Base-by-base conservation (phyloP, 176 grass and related monocot species). In the Puccinellia tenuiflora region DNA sequence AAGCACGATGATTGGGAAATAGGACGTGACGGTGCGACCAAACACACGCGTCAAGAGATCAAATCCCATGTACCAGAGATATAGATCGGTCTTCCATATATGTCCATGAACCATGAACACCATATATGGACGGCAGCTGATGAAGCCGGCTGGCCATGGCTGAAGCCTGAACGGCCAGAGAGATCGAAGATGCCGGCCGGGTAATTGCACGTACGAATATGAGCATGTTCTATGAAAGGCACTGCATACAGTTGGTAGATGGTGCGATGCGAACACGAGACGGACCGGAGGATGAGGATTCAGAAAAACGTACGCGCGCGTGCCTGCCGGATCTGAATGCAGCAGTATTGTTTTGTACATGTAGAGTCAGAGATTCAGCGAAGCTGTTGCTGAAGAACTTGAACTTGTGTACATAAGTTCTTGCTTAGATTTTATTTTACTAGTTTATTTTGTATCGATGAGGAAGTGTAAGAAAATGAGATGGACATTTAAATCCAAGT, bases 1-100 rank as follows among this genome's bases (percentile, higher is more conserved):
- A 91, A 66, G 88, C 86, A 51, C 83, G 86, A 69, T 88, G 84
- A 83, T 20, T 68, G 9, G 1, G 20, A 12, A 70, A 0, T 13
- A 29, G 13, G 3, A 46, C 1, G 24, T 5, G 9, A 39, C 7
- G 40, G 21, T 46, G 43, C 12, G 43, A 46, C 5, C 57, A 52
- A 25, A 14, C 9, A 55, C 57, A 21, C 3, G 3, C 53, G 10
- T 3, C 9, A 4, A 42, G 5, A 38, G 35, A 38, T 6, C 35
- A 38, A 6, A 38, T 5, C 35, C 33, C 38, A 39, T 39, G 38
- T 12, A 43, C 12, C 40, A 43, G 10, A 46, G 13, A 14, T 46
- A 46, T 46, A 46, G 43, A 46, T 15, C 43, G 12, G 15, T 46
- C 43, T 46, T 17, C 46, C 46, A 11, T 42, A 48, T 17, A 48